Conservation (phyloP, 768 basidiomycete genomes). For the Cantharellus cinnabarinus region DNA sequence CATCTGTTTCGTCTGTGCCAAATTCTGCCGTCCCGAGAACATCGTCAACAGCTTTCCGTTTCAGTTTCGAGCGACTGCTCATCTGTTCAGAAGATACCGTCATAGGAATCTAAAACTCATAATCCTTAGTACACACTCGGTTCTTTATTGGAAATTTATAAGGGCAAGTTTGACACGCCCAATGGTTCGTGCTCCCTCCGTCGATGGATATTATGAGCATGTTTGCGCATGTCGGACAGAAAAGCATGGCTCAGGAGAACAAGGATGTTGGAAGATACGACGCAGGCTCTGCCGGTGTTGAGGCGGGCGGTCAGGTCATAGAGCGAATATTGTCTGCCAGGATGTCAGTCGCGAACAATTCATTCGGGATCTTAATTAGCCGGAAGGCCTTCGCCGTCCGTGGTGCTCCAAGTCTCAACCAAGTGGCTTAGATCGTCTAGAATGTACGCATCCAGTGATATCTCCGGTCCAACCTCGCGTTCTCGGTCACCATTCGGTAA, state of each 20-base stretch:
- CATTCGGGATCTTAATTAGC: too few relatives aligned
- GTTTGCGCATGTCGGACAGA: constrained; percentile 90
- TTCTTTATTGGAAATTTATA: constrained; percentile 88
- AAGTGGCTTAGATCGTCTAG: too few relatives aligned
- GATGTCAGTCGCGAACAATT: too few relatives aligned
- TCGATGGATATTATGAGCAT: constrained; percentile 48
- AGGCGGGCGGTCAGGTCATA: too few relatives aligned
- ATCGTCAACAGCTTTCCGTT: constrained; percentile 85
- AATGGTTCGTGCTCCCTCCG: constrained; percentile 72
- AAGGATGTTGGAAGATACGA: too few relatives aligned
- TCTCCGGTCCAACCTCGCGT: too few relatives aligned
- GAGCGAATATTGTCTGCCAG: too few relatives aligned
- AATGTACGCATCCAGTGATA: too few relatives aligned
- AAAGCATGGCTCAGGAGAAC: constrained; percentile 36
- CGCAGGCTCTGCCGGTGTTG: too few relatives aligned
- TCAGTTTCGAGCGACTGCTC: constrained; percentile 71
- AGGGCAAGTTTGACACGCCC: constrained; percentile 83
- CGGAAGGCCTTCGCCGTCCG: too few relatives aligned
- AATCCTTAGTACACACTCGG: constrained; percentile 27
- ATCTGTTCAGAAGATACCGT: constrained; percentile 31
- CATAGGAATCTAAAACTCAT: not conserved
- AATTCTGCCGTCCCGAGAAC: constrained; percentile 85
- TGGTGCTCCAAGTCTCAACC: too few relatives aligned
- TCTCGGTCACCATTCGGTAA: not conserved
- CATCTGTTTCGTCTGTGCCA: constrained; percentile 44